Base-by-base conservation (phyloP, 225 moss, liverwort and hornwort species). In the Bryum argenteum region DNA sequence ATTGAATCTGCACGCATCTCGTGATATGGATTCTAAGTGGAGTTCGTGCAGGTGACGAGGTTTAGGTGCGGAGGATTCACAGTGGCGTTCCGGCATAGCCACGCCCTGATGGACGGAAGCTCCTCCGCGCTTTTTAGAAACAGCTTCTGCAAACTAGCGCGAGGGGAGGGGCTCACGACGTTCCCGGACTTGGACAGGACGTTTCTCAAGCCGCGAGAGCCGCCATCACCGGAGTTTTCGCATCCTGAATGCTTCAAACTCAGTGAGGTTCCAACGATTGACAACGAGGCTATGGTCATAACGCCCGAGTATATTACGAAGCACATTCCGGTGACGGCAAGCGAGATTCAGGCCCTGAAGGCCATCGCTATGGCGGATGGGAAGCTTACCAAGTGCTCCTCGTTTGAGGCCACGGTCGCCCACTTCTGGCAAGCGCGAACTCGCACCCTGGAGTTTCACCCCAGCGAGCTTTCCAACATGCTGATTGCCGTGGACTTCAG, bases 341-440 rank as follows among this genome's bases (percentile, higher is more conserved):
- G 0, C 0, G 79, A 79, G 66, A 76, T 82, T 14, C 76, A 79
- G 54, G 24, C 22, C 13, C 23, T 85, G 58, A 85, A 85, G 38
- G 3, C 8, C 37, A 67, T 59, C 58, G 79, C 67, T 48, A 71
- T 77, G 66, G 66, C 66, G 0, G 82, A 82, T 7, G 76, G 73
- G 0, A 63, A 13, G 0, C 17, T 79, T 41, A 17, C 9, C 40
- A 67, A 37, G n/a, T 82, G 79, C 63, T 85, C 82, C 0, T 76
- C 75, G 1, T 73, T 80, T 8, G 85, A 88, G 19, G 75, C 54
- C 17, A 44, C 69, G 4, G 17, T 80, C 0, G 82, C 85, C 9
- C 88, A 76, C 26, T 75, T 80, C 52, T 85, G 88, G 85, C 77
- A 75, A 64, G 75, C 83, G 2, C 47, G 88, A 1, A 83, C 88